Evolutionary conservation across 257 asterid species (phyloP).

Genomic region (Solanum tarapatanum): DNA sequence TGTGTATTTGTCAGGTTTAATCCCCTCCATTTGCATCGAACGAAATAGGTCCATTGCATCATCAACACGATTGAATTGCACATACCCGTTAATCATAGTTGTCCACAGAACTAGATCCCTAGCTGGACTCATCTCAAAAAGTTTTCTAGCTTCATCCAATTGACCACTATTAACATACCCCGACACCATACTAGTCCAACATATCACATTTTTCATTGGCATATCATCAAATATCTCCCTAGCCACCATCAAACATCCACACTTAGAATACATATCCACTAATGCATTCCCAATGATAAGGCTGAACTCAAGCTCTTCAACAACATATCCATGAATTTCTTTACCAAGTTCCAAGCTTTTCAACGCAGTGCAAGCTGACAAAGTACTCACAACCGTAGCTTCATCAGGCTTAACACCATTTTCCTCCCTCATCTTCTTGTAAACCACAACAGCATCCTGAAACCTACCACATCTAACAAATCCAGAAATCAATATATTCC

Average conservation of each 20-base stretch:
- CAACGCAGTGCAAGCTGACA: slow-evolving; percentile 67
- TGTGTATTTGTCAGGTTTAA: slow-evolving; percentile 76
- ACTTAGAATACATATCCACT: slow-evolving; percentile 83
- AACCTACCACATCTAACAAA: slow-evolving; percentile 39
- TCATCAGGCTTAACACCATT: slow-evolving; percentile 42
- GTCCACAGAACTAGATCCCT: slow-evolving; percentile 81
- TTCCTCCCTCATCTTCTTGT: slow-evolving; percentile 39
- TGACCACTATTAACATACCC: slow-evolving; percentile 45
- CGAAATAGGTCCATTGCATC: slow-evolving; percentile 59
- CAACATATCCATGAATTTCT: slow-evolving; percentile 53
- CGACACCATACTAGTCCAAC: slow-evolving; percentile 81
- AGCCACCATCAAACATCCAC: slow-evolving; percentile 59
- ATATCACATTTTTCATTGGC: slow-evolving; percentile 52
- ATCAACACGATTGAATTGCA: slow-evolving; percentile 63
- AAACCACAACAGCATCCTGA: slow-evolving; percentile 52
- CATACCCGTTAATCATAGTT: slow-evolving; percentile 71
- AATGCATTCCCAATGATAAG: slow-evolving; percentile 53
- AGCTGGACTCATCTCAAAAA: slow-evolving; percentile 55
- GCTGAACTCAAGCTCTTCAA: slow-evolving; percentile 35
- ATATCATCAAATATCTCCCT: slow-evolving; percentile 46
- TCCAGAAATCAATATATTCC: slow-evolving; percentile 69
- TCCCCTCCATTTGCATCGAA: slow-evolving; percentile 50
- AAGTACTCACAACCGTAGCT: slow-evolving; percentile 69
- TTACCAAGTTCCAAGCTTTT: slow-evolving; percentile 54
- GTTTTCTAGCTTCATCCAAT: slow-evolving; percentile 54